Percentiles rank a stretch among this genome's conserved stretches.
Evolutionary conservation across 169 alveolate species (phyloP).

Genomic region (Eimeria maxima): DNA sequence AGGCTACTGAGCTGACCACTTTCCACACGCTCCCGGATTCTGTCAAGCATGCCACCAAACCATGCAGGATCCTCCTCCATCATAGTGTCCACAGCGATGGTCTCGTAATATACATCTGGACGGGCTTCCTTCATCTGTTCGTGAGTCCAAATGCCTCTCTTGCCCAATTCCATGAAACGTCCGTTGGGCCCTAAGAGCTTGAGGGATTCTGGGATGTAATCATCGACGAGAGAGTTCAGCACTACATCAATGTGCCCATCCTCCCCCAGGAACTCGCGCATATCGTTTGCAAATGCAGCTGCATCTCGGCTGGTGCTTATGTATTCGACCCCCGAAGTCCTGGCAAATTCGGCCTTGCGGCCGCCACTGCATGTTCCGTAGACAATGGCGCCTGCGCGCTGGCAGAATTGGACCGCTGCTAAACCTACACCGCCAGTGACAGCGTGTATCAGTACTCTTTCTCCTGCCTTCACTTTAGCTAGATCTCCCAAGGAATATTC

Average conservation of each 20-base stretch:
- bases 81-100: conserved; percentile 86
- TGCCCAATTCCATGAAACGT: conserved; percentile 90
- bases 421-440: conserved; percentile 89
- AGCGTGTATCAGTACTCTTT: conserved; percentile 86
- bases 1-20: conserved; percentile 53
- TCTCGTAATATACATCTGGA: conserved; percentile 85
- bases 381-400: conserved; percentile 87
- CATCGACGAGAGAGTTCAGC: conserved; percentile 86
- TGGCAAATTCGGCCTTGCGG: conserved; percentile 83
- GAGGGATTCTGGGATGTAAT: conserved; percentile 84
- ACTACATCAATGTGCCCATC: conserved; percentile 86
- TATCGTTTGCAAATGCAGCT: conserved; percentile 83
- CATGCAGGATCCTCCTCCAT: conserved; percentile 86
- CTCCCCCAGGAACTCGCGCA: conserved; percentile 80
- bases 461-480: conserved; percentile 87
- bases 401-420: conserved; percentile 86
- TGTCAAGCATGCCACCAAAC: conserved; percentile 85
- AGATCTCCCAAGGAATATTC: conserved; percentile 87
- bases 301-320: conserved; percentile 87
- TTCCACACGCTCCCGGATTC: conserved; percentile 79
- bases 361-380: conserved; percentile 88
- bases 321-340: conserved; percentile 83
- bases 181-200: conserved; percentile 85
- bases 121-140: conserved; percentile 82
- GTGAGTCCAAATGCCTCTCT: conserved; percentile 86